A percentile compares a stretch with the other conserved stretches of the same genome.
These are phyloP conservation scores for Emydomyces testavorans DNA, from an alignment of 2,329 filamentous ascomycete species.

Conservation along the genomic window DNA sequence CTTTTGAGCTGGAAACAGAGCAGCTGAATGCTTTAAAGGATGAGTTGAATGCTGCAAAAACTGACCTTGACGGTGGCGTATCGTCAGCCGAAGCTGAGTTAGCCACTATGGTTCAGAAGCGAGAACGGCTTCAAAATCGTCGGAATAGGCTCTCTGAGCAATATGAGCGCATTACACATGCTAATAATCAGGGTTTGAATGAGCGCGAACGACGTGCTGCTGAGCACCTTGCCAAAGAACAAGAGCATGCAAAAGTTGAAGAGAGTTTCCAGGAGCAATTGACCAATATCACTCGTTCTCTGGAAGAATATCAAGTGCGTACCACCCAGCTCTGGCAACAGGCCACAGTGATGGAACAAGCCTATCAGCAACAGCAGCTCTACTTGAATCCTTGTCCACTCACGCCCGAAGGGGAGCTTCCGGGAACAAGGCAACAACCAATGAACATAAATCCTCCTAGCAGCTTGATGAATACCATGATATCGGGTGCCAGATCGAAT, in stretches of 20 bases:
- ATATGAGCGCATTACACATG: slow-evolving; percentile 47
- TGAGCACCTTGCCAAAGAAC: slow-evolving; percentile 37
- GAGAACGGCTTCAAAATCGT: slow-evolving; percentile 48
- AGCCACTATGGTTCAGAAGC: slow-evolving; percentile 42
- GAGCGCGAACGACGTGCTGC: slow-evolving; percentile 42
- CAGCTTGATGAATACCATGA: slow-evolving; percentile 21
- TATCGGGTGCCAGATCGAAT: slow-evolving; percentile 25
- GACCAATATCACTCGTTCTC: slow-evolving; percentile 31
- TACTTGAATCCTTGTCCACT: slow-evolving; percentile 35
- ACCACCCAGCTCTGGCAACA: slow-evolving; percentile 37
- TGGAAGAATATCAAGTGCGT: slow-evolving; percentile 35
- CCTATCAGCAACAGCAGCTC: slow-evolving; percentile 34
- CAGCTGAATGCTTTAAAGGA: slow-evolving; percentile 40
- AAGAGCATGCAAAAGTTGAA: slow-evolving; percentile 37
- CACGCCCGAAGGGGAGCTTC: slow-evolving; percentile 51
- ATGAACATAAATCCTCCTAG: slow-evolving; percentile 4
- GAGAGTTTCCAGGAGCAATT: slow-evolving; percentile 35
- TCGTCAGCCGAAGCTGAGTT: slow-evolving; percentile 45
- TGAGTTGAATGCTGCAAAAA: slow-evolving; percentile 41
- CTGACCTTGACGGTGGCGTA: slow-evolving; percentile 42
- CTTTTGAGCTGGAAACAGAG: slow-evolving; percentile 45
- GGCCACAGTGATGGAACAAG: slow-evolving; percentile 33
- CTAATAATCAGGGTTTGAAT: slow-evolving; percentile 47
- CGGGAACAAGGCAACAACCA: slow-evolving; percentile 37
- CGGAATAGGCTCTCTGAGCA: slow-evolving; percentile 50